A percentile compares a stretch with the other conserved stretches of the same genome.
phyloP scores from a whole-genome alignment of 306 rosid genomes.

The Cicer arietinum region DNA sequence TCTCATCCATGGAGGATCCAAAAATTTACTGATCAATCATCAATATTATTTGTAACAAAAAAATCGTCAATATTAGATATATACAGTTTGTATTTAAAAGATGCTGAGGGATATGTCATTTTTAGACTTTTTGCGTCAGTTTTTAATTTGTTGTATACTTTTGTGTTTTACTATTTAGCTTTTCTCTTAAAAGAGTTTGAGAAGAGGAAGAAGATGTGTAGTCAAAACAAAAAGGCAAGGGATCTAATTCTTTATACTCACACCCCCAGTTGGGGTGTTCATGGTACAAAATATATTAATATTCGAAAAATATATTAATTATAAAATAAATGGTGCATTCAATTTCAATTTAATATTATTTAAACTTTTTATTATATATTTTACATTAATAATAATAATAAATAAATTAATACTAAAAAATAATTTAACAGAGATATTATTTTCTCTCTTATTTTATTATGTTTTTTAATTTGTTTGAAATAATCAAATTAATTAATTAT shows the following conservation, averaged over 20 bases:
- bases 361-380: no score
- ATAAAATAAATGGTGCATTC: no score
- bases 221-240: conserved; percentile 28
- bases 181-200: conserved; percentile 22
- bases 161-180: conserved; percentile 4
- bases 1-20: conserved; percentile 42
- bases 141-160: conserved; percentile 15
- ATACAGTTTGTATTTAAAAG: conserved; percentile 45
- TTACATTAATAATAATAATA: no score
- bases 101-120: conserved; percentile 30
- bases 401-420: no score
- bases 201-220: conserved; percentile 46
- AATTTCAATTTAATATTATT: no score
- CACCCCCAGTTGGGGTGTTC: no score
- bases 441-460: no score
- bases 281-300: no score
- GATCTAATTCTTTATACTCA: conserved; percentile 39
- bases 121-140: conserved; percentile 5
- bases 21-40: conserved; percentile 40
- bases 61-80: not conserved
- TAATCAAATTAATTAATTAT: no score
- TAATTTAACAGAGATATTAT: no score
- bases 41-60: conserved; percentile 24
- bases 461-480: no score
- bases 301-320: no score